These are phyloP conservation scores for Myriosclerotinia scirpicola DNA, from an alignment of 2,329 filamentous ascomycete genomes.

Conservation along the genomic window DNA sequence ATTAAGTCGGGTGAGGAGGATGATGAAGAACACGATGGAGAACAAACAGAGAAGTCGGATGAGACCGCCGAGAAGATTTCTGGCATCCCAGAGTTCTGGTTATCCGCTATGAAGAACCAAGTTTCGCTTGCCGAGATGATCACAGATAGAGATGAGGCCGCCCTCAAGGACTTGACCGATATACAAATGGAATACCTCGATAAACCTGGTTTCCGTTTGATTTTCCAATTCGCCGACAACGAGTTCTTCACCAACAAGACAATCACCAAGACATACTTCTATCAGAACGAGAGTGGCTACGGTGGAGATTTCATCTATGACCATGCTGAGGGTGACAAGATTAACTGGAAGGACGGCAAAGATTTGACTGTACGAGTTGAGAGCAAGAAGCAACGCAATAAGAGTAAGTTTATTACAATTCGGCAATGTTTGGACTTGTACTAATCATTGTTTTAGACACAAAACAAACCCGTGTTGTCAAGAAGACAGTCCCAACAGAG, in stretches of 20 bases:
- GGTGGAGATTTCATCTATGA: slow-evolving; percentile 99
- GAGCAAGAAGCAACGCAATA: slow-evolving; percentile 99
- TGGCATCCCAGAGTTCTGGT: slow-evolving; percentile 98
- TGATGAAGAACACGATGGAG: slow-evolving; percentile 56
- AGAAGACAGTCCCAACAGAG: slow-evolving; percentile 98
- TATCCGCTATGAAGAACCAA: slow-evolving; percentile 99
- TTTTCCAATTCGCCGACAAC: slow-evolving; percentile 95
- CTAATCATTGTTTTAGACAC: slow-evolving; percentile 63
- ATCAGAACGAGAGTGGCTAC: slow-evolving; percentile 98
- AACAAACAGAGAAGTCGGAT: slow-evolving; percentile 50
- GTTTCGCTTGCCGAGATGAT: slow-evolving; percentile 97
- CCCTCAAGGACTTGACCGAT: slow-evolving; percentile 84
- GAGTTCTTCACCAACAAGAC: slow-evolving; percentile 97
- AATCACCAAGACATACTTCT: slow-evolving; percentile 97
- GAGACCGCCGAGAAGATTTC: slow-evolving; percentile 55
- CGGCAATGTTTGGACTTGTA: neutral
- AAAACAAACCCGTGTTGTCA: slow-evolving; percentile 97
- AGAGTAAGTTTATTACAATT: slow-evolving; percentile 65
- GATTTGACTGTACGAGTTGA: slow-evolving; percentile 93
- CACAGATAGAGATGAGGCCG: slow-evolving; percentile 93
- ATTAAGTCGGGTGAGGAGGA: slow-evolving; percentile 83
- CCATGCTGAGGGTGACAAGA: slow-evolving; percentile 96
- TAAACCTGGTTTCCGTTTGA: slow-evolving; percentile 94
- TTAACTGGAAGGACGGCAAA: slow-evolving; percentile 92
- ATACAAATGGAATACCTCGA: slow-evolving; percentile 99